Conservation (phyloP, 225 moss, liverwort and hornwort species). For the Bryum argenteum region DNA sequence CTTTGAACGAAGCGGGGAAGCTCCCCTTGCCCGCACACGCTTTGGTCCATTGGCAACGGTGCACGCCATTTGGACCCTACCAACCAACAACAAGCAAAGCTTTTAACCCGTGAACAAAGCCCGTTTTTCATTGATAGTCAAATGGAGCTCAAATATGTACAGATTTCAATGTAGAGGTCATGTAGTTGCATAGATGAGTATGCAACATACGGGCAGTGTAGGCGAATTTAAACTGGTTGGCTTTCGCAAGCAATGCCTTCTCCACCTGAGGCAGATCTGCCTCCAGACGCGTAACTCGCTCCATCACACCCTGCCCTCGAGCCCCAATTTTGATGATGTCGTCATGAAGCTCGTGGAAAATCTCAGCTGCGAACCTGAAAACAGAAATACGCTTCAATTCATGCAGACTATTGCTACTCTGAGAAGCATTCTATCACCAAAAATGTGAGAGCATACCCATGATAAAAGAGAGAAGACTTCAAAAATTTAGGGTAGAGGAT, state of each 20-base stretch:
- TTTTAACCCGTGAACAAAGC: too few relatives aligned
- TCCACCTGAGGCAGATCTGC: constrained; percentile 86
- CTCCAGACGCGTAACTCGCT: constrained; percentile 77
- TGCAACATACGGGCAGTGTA: constrained; percentile 70
- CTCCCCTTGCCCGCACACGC: constrained; percentile 77
- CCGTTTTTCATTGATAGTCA: too few relatives aligned
- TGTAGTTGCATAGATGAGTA: background rate
- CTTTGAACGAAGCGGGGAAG: constrained; percentile 82
- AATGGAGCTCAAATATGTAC: too few relatives aligned
- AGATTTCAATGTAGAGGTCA: too few relatives aligned
- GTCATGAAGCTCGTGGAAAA: constrained; percentile 89
- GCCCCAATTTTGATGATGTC: constrained; percentile 75
- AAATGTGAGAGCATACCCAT: background rate
- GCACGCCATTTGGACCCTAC: constrained; percentile 93
- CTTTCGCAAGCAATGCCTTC: constrained; percentile 86
- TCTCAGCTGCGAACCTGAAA: constrained; percentile 87
- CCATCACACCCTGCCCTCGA: constrained; percentile 67
- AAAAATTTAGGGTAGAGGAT: too few relatives aligned
- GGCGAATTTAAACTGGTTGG: constrained; percentile 79
- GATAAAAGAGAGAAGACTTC: too few relatives aligned
- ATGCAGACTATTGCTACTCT: background rate
- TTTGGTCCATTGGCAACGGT: constrained; percentile 79
- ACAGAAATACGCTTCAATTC: constrained; percentile 14
- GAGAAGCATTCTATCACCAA: background rate
- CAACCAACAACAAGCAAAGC: background rate